Evolutionary conservation across 306 rosid species (phyloP).

Genomic region (Amphicarpaea edgeworthii): DNA sequence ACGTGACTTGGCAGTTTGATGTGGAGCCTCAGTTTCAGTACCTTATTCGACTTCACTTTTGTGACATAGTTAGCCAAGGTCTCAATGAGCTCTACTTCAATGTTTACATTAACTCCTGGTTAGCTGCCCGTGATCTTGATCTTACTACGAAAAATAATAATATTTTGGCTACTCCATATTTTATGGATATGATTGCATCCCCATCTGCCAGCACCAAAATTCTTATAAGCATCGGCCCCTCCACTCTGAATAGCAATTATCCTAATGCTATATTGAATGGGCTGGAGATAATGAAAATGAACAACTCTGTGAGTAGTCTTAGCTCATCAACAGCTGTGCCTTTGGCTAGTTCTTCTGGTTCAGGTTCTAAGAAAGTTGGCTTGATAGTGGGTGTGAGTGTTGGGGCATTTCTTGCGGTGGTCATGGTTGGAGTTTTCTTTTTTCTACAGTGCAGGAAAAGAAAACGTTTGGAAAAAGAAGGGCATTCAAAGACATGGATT

Average conservation of each 20-base stretch:
- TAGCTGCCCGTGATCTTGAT: conserved; percentile 63
- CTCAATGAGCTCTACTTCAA: conserved; percentile 77
- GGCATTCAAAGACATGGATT: conserved; percentile 80
- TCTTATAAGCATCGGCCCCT: conserved; percentile 77
- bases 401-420: conserved; percentile 61
- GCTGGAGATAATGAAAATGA: conserved; percentile 91
- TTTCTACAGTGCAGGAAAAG: conserved; percentile 59
- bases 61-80: conserved; percentile 67
- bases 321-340: conserved; percentile 47
- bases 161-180: conserved; percentile 63
- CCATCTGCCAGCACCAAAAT: conserved; percentile 49
- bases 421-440: conserved; percentile 53
- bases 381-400: conserved; percentile 68
- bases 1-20: conserved; percentile 80
- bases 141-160: conserved; percentile 37
- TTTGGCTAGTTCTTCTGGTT: conserved; percentile 35
- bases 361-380: conserved; percentile 62
- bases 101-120: conserved; percentile 66
- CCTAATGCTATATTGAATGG: conserved; percentile 95
- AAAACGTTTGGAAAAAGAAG: conserved; percentile 53
- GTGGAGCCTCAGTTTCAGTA: conserved; percentile 82
- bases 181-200: conserved; percentile 61
- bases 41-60: conserved; percentile 86
- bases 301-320: conserved; percentile 77
- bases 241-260: conserved; percentile 42